Conservation (phyloP, 1,284 basidiomycete species). For the Trametes versicolor region DNA sequence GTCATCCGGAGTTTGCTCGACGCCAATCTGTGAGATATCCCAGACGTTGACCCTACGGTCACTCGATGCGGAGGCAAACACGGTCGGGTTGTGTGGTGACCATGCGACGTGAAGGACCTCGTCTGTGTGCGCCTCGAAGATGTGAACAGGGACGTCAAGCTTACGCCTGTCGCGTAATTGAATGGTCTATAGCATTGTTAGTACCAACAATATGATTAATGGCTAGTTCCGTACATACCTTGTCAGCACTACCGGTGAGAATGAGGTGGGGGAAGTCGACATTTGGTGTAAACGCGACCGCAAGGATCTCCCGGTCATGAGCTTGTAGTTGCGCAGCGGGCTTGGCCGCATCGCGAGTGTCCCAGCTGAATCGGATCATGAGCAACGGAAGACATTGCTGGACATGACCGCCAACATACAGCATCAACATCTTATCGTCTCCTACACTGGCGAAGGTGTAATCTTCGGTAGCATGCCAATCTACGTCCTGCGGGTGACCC, state of each 20-base stretch:
- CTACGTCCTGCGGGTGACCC: slow-evolving; percentile 79
- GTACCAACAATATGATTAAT: background rate
- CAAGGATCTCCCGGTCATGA: slow-evolving; percentile 91
- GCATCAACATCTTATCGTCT: slow-evolving; percentile 93
- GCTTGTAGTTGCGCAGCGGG: slow-evolving; percentile 84
- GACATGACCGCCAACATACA: slow-evolving; percentile 61
- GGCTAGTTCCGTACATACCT: slow-evolving; percentile 56
- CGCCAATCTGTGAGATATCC: slow-evolving; percentile 94
- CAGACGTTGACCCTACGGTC: slow-evolving; percentile 96
- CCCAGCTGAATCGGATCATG: slow-evolving; percentile 77
- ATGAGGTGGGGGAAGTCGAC: slow-evolving; percentile 76
- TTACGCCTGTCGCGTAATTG: slow-evolving; percentile 91
- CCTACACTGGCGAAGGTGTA: slow-evolving; percentile 96
- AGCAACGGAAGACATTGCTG: background rate
- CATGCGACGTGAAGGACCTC: slow-evolving; percentile 95
- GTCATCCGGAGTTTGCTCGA: slow-evolving; percentile 97
- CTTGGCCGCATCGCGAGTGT: slow-evolving; percentile 80
- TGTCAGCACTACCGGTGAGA: slow-evolving; percentile 94
- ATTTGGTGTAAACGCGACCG: slow-evolving; percentile 91
- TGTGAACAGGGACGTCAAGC: slow-evolving; percentile 85
- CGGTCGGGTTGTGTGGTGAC: slow-evolving; percentile 92
- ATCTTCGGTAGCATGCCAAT: slow-evolving; percentile 91
- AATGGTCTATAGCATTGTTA: slow-evolving; percentile 70
- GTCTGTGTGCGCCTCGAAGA: slow-evolving; percentile 93
- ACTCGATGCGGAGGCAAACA: slow-evolving; percentile 93